These are phyloP conservation scores for Tuber umbilicatum DNA, from an alignment of 495 filamentous ascomycete species.

Conservation along the genomic window DNA sequence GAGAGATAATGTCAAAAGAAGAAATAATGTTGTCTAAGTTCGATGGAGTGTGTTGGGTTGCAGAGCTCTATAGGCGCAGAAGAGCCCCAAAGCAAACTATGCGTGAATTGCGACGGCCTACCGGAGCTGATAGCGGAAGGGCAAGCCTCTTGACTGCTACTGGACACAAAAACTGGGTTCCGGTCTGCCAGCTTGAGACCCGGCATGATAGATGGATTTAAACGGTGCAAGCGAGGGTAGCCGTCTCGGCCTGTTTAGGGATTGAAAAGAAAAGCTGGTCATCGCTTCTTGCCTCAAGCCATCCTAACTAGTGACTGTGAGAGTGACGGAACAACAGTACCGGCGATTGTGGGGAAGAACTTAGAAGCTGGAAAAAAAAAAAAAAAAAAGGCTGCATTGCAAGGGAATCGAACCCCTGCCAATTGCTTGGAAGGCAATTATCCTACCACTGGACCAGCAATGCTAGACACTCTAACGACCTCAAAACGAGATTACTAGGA, in stretches of 20 bases:
- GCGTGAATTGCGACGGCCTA: not conserved
- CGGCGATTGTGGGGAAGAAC: not conserved
- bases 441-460: slow-evolving; percentile 24
- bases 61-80: not conserved
- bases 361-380: too few relatives aligned
- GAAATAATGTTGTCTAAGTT: not conserved
- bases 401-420: slow-evolving; percentile 25
- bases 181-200: too few relatives aligned
- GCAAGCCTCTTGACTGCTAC: not conserved
- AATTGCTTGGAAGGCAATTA: slow-evolving; percentile 25
- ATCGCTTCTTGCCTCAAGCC: not conserved
- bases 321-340: not conserved
- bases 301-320: not conserved
- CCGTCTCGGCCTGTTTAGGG: not conserved
- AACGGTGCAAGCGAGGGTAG: not conserved
- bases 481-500: too few relatives aligned
- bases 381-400: slow-evolving; percentile 9
- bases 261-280: not conserved
- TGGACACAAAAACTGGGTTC: not conserved
- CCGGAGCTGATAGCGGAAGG: not conserved
- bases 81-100: not conserved
- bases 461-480: not conserved
- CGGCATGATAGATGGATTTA: not conserved
- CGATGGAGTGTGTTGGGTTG: not conserved
- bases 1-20: not conserved